Conservation (phyloP, 2,329 filamentous ascomycete genomes). For the Fusarium guadeloupense region DNA sequence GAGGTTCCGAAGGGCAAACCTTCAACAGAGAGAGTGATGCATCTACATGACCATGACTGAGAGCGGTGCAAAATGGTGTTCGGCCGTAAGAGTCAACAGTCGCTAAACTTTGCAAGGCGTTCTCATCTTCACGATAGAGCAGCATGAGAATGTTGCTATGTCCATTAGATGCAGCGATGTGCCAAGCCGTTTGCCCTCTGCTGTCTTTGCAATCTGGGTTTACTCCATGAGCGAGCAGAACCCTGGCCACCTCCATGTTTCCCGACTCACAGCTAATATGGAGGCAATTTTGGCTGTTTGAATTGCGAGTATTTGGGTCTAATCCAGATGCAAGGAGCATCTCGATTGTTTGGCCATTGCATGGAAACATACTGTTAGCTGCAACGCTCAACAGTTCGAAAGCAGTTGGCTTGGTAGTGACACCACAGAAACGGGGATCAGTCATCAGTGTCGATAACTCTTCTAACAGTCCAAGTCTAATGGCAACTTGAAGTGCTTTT, state of each 20-base stretch:
- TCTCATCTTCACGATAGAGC: background rate
- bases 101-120: background rate
- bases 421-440: background rate
- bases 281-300: background rate
- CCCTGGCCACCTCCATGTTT: background rate
- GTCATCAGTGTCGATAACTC: background rate
- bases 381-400: background rate
- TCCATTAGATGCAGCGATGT: background rate
- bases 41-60: background rate
- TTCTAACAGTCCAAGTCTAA: background rate
- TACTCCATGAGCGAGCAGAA: background rate
- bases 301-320: background rate
- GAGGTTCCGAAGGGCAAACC: background rate
- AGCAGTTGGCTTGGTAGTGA: no score
- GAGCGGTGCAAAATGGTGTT: background rate
- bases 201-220: background rate
- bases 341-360: background rate
- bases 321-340: background rate
- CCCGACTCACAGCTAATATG: background rate
- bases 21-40: background rate
- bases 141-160: background rate
- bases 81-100: rapidly evolving
- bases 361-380: background rate
- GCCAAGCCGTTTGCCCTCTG: background rate
- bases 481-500: background rate